phyloP scores from a whole-genome alignment of 331 rosid species.

The Dryas integrifolia region DNA sequence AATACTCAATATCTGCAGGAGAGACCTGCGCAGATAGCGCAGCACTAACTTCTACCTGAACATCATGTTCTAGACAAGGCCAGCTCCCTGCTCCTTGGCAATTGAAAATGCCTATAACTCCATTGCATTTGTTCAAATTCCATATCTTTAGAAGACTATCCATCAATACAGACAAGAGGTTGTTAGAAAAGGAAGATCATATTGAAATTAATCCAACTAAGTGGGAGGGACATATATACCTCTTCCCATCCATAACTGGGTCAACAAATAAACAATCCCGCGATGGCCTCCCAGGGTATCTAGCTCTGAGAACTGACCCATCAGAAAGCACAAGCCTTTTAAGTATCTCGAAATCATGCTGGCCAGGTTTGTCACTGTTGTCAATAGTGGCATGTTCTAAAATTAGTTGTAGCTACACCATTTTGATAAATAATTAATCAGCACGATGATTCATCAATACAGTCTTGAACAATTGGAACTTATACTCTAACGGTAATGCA shows the following conservation, averaged over 20 bases:
- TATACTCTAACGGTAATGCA: neutral
- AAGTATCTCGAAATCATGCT: constrained; percentile 38
- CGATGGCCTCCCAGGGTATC: constrained; percentile 40
- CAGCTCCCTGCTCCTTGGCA: constrained; percentile 50
- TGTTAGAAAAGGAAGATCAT: neutral
- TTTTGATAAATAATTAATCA: neutral
- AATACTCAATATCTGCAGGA: constrained; percentile 37
- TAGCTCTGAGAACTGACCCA: constrained; percentile 43
- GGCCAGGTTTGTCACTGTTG: constrained; percentile 46
- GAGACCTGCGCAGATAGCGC: constrained; percentile 31
- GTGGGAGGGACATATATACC: constrained; percentile 17
- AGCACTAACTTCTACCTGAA: constrained; percentile 4
- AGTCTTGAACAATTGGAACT: neutral
- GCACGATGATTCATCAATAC: neutral
- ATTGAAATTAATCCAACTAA: neutral
- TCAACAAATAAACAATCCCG: constrained; percentile 41
- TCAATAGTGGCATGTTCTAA: neutral
- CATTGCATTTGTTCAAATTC: constrained; percentile 48
- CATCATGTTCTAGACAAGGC: constrained; percentile 26
- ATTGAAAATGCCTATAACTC: constrained; percentile 47
- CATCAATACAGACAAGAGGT: neutral
- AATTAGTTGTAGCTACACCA: constrained; percentile 4
- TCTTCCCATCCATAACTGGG: constrained; percentile 41
- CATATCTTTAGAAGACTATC: constrained; percentile 43
- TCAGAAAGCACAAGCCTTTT: constrained; percentile 41